Conservation (phyloP, 2,329 filamentous ascomycete species). For the Pseudocercospora vitis region DNA sequence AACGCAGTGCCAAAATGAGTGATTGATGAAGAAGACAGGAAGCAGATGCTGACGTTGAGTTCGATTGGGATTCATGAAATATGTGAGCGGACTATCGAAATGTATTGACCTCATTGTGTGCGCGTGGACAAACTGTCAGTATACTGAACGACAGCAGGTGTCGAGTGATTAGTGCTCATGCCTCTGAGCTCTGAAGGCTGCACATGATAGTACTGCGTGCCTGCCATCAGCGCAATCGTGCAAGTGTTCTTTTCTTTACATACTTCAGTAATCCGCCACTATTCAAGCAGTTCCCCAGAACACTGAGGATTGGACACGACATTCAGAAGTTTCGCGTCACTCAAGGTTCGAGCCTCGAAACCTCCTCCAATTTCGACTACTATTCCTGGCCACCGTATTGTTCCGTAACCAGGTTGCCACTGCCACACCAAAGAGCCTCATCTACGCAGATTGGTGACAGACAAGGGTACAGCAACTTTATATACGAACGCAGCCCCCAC, state of each 20-base stretch:
- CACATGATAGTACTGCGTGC: too few relatives aligned
- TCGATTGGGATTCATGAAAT: not conserved
- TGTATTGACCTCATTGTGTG: too few relatives aligned
- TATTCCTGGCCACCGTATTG: not conserved
- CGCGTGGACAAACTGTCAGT: too few relatives aligned
- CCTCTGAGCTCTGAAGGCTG: too few relatives aligned
- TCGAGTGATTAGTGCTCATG: too few relatives aligned
- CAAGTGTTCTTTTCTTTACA: too few relatives aligned
- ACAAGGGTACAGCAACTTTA: not conserved
- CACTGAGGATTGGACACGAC: too few relatives aligned
- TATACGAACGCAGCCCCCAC: not conserved
- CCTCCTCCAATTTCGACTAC: not conserved
- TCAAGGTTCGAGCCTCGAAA: conserved; percentile 1
- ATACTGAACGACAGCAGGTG: too few relatives aligned
- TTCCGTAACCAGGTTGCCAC: not conserved
- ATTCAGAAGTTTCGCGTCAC: not conserved
- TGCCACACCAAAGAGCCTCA: not conserved
- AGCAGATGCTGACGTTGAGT: not conserved
- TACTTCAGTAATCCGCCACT: not conserved
- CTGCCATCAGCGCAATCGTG: too few relatives aligned
- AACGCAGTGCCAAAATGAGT: not conserved
- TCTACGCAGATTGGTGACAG: too few relatives aligned
- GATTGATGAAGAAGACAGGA: not conserved
- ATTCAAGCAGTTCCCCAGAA: not conserved
- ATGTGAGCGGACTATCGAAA: too few relatives aligned